Evolutionary conservation across 2,329 filamentous ascomycete genomes (phyloP).

Genomic region (Ilyonectria mors-panacis): DNA sequence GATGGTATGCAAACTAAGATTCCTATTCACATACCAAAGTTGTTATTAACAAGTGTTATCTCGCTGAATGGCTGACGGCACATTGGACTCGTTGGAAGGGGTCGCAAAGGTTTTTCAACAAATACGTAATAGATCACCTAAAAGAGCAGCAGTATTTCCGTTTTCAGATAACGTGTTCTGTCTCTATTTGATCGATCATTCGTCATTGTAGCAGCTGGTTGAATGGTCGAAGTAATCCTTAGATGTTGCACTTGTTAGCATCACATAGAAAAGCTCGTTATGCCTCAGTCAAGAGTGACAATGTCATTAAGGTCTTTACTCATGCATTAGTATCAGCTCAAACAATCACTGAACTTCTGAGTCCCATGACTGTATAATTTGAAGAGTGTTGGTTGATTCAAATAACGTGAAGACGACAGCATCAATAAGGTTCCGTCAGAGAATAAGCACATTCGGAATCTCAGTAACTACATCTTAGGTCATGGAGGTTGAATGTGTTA

Average conservation of each 20-base stretch:
- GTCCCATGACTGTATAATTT: not conserved
- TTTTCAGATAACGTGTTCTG: not conserved
- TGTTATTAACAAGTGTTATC: not conserved
- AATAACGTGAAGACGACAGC: not conserved
- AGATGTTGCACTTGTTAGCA: not conserved
- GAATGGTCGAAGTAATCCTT: not conserved
- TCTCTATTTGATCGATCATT: not conserved
- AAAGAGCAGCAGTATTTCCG: not conserved
- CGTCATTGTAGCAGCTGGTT: not conserved
- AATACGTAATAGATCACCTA: not conserved
- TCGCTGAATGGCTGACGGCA: not conserved
- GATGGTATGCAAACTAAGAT: not conserved
- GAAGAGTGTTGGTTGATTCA: not conserved
- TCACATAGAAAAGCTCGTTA: not conserved
- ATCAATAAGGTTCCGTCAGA: not conserved
- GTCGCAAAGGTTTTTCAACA: not conserved
- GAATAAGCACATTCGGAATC: not conserved
- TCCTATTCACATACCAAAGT: not conserved
- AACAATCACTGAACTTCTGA: not conserved
- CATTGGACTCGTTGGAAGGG: not conserved
- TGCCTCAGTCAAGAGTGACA: not conserved
- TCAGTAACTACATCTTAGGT: not conserved
- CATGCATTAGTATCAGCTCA: not conserved
- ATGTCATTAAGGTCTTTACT: not conserved
- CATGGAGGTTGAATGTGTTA: not conserved